Evolutionary conservation across 345 rosid genomes (phyloP), one percentile per base, ranked within the genome.

Genomic region (Cardamine resedifolia): DNA sequence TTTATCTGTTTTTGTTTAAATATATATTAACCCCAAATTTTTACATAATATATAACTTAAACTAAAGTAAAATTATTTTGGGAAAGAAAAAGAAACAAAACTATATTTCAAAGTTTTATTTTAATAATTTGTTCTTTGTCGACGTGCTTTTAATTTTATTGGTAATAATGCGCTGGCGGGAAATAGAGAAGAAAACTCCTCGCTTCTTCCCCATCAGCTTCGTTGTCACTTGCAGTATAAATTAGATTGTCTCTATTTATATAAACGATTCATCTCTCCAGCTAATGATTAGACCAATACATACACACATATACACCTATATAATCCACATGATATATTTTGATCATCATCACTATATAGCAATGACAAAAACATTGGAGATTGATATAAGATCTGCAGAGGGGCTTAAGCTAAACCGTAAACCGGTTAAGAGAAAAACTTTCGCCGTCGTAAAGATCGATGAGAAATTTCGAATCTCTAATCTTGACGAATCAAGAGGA

Each of bases 331-430:
- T 75, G 73, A 41, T 60, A 31, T 60, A 43, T 52, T 8, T 34
- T n/a, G 9, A 51, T 28, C 10, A 51, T 66, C 53, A 44, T 31
- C 14, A 49, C 5, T 74, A 3, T 51, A 10, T 48, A 68, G 0
- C 58, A 53, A 75, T 75, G 79, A 33, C 70, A 16, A 61, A 52
- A 56, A 68, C 69, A 33, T 24, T 92, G 10, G 92, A 90, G 75
- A 70, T 88, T 72, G 79, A 84, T 0, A n/a, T 82, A 4, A 72
- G 84, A 55, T 86, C 94, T 0, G 90, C 85, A 11, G 94, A 90
- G 56, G 82, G 86, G 33, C 79, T 90, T 0, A 76, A 80, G 15
- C 18, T 79, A 16, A 74, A 85, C 39, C 43, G 84, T 5, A 85
- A 60, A 76, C 38, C 75, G 0, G 39, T 85, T 16, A 83, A 82